Evolutionary conservation across 768 basidiomycete species (phyloP).

Genomic region (Russula abietina): DNA sequence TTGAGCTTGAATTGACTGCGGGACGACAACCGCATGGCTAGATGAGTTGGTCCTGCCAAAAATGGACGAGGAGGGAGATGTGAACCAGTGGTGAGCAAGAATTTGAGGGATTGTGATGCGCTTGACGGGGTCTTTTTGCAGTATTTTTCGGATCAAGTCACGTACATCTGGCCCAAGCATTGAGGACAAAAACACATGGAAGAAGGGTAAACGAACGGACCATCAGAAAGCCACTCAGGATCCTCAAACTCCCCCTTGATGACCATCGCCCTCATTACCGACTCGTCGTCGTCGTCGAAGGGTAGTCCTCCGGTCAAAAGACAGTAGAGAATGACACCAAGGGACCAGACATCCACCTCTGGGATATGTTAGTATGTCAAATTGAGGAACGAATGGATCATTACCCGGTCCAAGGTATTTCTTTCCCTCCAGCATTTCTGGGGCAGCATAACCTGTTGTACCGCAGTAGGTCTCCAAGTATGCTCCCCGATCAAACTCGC

Average conservation of each 20-base stretch:
- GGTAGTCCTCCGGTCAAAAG: slow-evolving; percentile 71
- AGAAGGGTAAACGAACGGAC: slow-evolving; percentile 40
- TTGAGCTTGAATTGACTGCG: slow-evolving; percentile 29
- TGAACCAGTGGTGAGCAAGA: slow-evolving; percentile 84
- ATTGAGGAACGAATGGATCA: slow-evolving; percentile 27
- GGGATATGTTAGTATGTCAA: slow-evolving; percentile 18
- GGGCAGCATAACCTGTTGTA: slow-evolving; percentile 89
- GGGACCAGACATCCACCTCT: slow-evolving; percentile 96
- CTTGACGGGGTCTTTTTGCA: slow-evolving; percentile 68
- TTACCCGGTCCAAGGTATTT: slow-evolving; percentile 87
- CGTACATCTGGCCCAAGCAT: slow-evolving; percentile 59
- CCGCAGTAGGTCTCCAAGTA: slow-evolving; percentile 94
- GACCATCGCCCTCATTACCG: slow-evolving; percentile 62
- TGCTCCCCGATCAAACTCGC: slow-evolving; percentile 74
- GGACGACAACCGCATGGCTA: slow-evolving; percentile 29
- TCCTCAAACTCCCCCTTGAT: slow-evolving; percentile 85
- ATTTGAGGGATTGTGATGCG: slow-evolving; percentile 82
- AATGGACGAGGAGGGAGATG: slow-evolving; percentile 24
- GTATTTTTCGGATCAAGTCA: slow-evolving; percentile 69
- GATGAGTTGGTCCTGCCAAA: slow-evolving; percentile 27
- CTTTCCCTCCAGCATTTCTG: slow-evolving; percentile 84
- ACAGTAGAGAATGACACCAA: slow-evolving; percentile 87
- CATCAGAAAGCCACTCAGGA: slow-evolving; percentile 84
- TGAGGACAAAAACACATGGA: slow-evolving; percentile 1
- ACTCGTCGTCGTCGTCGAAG: slow-evolving; percentile 43